phyloP scores from a whole-genome alignment of 768 basidiomycete genomes.

The Sporobolomyces roseus region DNA sequence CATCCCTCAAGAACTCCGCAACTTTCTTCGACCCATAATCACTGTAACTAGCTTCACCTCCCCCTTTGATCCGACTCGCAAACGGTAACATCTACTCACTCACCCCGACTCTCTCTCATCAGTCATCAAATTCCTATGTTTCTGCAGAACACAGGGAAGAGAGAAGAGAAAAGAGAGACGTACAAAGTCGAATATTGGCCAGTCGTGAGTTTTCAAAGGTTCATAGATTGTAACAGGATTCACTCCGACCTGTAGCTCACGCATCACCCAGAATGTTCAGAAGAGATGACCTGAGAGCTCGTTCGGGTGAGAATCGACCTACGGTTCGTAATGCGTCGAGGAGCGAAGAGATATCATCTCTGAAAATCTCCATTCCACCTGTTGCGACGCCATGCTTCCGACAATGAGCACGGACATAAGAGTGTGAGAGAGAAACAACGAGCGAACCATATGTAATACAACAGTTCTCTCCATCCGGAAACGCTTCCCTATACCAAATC shows the following conservation, averaged over 20 bases:
- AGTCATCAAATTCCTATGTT: too few relatives aligned
- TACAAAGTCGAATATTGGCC: constrained; percentile 8
- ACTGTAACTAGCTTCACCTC: neutral
- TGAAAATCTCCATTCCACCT: constrained; percentile 37
- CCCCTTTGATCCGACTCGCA: neutral
- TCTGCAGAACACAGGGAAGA: too few relatives aligned
- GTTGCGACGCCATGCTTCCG: too few relatives aligned
- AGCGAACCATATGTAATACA: constrained; percentile 1
- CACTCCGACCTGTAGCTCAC: constrained; percentile 6
- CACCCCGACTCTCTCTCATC: too few relatives aligned
- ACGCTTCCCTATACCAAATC: constrained; percentile 1
- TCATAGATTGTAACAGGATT: neutral
- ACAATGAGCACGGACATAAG: too few relatives aligned
- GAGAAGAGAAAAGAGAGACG: neutral
- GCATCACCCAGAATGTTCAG: neutral
- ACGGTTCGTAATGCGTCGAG: neutral
- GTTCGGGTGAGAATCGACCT: neutral
- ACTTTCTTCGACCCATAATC: neutral
- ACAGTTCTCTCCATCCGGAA: neutral
- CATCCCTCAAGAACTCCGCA: too few relatives aligned
- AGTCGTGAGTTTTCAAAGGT: constrained; percentile 1
- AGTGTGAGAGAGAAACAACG: too few relatives aligned
- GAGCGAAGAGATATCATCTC: constrained; percentile 21
- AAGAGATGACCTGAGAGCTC: too few relatives aligned
- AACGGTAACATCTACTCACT: neutral